Evolutionary conservation across 352 stramenopile species (phyloP).

Genomic region (Globisporangium uncinulatum): DNA sequence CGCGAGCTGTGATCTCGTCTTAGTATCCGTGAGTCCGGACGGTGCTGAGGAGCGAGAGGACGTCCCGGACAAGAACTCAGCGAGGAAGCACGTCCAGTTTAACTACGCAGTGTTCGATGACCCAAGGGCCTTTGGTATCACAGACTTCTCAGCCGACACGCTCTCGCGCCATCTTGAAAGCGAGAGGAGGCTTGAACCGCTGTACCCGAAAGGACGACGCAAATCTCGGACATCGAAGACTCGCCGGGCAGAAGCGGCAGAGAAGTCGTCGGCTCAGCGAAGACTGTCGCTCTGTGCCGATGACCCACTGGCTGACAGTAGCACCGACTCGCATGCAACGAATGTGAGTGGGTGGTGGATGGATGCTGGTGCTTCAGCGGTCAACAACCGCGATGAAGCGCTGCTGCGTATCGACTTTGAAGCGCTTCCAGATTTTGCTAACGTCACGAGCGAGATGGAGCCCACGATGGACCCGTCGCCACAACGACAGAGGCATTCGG

Average conservation of each 20-base stretch:
- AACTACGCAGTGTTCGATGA: constrained; percentile 49
- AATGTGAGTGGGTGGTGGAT: no score
- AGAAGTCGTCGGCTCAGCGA: constrained; percentile 1
- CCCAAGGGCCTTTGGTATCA: constrained; percentile 20
- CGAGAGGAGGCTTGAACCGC: not conserved
- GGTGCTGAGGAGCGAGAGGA: constrained; percentile 14
- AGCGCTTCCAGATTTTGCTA: not conserved
- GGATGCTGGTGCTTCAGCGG: not conserved
- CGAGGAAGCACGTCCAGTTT: constrained; percentile 48
- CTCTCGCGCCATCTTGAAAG: constrained; percentile 2
- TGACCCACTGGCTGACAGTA: no score
- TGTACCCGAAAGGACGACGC: not conserved
- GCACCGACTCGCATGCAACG: no score
- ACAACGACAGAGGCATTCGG: constrained; percentile 11
- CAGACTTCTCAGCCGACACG: constrained; percentile 2
- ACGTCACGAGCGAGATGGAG: not conserved
- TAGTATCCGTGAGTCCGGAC: constrained; percentile 15
- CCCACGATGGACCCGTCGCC: not conserved
- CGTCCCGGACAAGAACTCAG: constrained; percentile 17
- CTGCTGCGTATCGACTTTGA: constrained; percentile 6
- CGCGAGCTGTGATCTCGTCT: constrained; percentile 41
- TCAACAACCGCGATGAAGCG: not conserved
- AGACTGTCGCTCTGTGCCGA: not conserved
- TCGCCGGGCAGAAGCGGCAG: not conserved
- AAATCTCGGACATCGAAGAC: constrained; percentile 4